Evolutionary conservation across 1,284 basidiomycete genomes (phyloP), one percentile per base, ranked within the genome.

Genomic region (Cystobasidium sp.): DNA sequence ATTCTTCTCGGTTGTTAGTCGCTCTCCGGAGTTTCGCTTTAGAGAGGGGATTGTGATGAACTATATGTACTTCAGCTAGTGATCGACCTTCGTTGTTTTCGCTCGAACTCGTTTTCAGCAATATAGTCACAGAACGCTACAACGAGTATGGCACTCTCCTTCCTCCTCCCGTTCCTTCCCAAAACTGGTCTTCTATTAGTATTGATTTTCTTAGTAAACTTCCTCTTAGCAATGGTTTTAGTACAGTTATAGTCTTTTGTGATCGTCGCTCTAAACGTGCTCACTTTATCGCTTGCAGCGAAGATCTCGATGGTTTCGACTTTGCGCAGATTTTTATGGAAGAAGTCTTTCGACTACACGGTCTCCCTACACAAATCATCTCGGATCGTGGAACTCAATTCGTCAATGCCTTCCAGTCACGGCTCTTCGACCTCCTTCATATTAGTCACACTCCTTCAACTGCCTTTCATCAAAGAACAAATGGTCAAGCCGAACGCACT

Each of bases 161-260:
- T 68, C 82, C 83, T 0, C 79, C 85, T 18, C 84, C 1, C 8
- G 75, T 51, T 51, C 77, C 79, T 0, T 9, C 59, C 2, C 16
- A 62, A 8, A 85, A 85, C 0, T 87, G 83, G 80, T 78, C 80
- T 41, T 79, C 80, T 0, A 80, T 87, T 7, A 82, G 83, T 0
- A 82, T 86, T 81, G 86, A 87, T 75, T 81, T 84, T 58, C 85
- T 87, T 39, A 80, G 81, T 7, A 80, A 82, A 18, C 79, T 87
- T 0, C 86, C 86, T 0, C 2, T 10, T 12, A 82, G 81, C 0
- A 77, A 80, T 4, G 86, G 82, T 0, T 84, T 71, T 76, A 79
- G 84, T 69, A 72, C 82, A 3, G 83, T 87, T 6, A 63, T 84
- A 0, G 84, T 86, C 0, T 79, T 86, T 0, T 85, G 84, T 0